These are phyloP conservation scores for Tulasnella sp. DNA, from an alignment of 768 basidiomycete genomes.

Conservation along the genomic window DNA sequence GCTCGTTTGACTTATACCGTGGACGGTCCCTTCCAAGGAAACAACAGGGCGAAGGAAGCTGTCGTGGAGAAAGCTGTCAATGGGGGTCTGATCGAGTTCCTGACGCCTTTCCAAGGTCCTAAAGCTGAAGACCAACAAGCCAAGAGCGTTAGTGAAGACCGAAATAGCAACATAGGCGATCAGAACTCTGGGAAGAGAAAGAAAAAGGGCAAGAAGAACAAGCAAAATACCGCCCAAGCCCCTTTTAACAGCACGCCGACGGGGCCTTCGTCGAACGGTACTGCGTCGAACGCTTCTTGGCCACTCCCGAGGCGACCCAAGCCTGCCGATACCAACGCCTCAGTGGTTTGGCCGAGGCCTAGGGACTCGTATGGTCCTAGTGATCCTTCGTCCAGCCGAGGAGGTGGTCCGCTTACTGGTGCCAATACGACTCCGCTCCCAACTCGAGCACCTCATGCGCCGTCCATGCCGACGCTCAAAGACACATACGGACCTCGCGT, in stretches of 20 bases:
- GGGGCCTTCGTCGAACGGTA: no score
- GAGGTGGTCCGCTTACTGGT: not conserved
- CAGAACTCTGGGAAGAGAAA: not conserved
- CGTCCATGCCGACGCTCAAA: not conserved
- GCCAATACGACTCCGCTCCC: not conserved
- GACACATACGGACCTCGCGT: not conserved
- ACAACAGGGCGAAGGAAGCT: not conserved
- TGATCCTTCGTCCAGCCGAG: not conserved
- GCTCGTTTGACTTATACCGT: not conserved
- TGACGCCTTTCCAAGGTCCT: not conserved
- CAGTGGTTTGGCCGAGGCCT: not conserved
- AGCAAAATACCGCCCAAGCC: not conserved
- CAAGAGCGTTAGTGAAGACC: not conserved
- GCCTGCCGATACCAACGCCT: not conserved
- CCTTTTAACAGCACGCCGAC: not conserved
- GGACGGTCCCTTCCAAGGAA: not conserved
- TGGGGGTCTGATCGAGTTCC: not conserved
- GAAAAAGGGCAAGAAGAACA: not conserved
- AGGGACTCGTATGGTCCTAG: not conserved
- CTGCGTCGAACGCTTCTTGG: not conserved
- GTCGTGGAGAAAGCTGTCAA: not conserved
- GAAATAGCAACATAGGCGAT: not conserved
- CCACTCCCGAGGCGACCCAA: not conserved
- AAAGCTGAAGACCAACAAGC: not conserved
- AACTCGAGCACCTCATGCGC: not conserved